These are phyloP conservation scores for Hermanozyma aechmeae DNA, from an alignment of 805 yeast species.

Conservation along the genomic window DNA sequence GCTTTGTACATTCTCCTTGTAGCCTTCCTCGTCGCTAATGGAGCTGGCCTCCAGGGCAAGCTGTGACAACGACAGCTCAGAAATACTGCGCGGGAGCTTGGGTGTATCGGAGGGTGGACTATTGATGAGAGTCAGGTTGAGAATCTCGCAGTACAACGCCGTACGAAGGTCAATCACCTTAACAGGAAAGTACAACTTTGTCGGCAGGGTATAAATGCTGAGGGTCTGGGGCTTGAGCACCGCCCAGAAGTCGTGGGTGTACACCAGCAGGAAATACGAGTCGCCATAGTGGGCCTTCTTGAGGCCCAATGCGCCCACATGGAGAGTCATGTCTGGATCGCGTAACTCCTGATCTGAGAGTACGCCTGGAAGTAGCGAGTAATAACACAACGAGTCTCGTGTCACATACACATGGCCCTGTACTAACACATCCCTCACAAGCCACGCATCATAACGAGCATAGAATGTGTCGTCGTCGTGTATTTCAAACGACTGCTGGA, in stretches of 20 bases:
- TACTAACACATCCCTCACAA: constrained; percentile 68
- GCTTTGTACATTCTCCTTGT: constrained; percentile 1
- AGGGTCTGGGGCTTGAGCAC: constrained; percentile 61
- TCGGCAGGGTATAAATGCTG: constrained; percentile 57
- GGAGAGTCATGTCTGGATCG: constrained; percentile 12
- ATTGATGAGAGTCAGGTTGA: no score
- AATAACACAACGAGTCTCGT: constrained; percentile 51
- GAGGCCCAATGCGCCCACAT: constrained; percentile 29
- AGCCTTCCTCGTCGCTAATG: no score
- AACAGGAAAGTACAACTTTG: constrained; percentile 78
- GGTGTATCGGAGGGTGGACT: no score
- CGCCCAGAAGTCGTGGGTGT: constrained; percentile 66
- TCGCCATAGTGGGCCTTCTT: constrained; percentile 32
- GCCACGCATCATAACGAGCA: constrained; percentile 69
- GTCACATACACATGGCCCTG: constrained; percentile 85
- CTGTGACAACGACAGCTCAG: no score
- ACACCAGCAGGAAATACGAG: constrained; percentile 20
- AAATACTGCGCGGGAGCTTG: no score
- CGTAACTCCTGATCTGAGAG: constrained; percentile 4
- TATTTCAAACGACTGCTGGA: constrained; percentile 32
- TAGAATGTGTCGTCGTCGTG: constrained; percentile 45
- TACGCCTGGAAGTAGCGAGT: constrained; percentile 63
- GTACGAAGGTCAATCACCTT: constrained; percentile 63
- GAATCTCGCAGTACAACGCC: constrained; percentile 52
- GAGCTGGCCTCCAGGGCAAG: no score